A percentile compares a stretch with the other conserved stretches of the same genome.
phyloP scores from a whole-genome alignment of 345 rosid genomes.

The Euphorbia tirucalli region DNA sequence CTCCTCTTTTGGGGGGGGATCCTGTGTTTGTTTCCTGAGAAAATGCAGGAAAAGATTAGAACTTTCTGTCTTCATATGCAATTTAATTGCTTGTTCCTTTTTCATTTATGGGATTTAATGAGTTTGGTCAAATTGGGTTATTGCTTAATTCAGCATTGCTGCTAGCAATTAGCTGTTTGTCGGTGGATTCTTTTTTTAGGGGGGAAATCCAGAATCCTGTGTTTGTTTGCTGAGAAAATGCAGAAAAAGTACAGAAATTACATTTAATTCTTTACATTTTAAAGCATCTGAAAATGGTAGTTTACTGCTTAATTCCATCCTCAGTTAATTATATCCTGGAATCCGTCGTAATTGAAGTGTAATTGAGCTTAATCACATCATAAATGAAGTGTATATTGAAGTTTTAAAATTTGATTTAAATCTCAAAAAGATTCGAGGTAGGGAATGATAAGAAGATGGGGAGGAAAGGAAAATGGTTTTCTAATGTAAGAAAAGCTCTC shows the following conservation, averaged over 20 bases:
- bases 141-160: conserved; percentile 11
- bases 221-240: conserved; percentile 12
- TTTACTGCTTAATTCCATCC: not conserved
- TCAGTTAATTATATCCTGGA: no score
- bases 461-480: conserved; percentile 87
- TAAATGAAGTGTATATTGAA: no score
- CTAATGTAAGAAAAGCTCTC: conserved; percentile 78
- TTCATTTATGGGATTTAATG: not conserved
- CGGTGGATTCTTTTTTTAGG: conserved; percentile 8
- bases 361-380: no score
- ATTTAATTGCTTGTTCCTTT: not conserved
- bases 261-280: not conserved
- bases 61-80: not conserved
- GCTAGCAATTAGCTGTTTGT: conserved; percentile 9
- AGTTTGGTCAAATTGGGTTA: not conserved
- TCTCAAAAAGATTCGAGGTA: conserved; percentile 9
- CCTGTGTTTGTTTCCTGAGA: no score
- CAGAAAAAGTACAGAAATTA: not conserved
- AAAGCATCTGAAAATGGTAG: not conserved
- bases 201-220: no score
- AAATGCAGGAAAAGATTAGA: no score
- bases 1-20: no score
- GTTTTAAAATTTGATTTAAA: conserved; percentile 12
- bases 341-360: no score
- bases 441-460: conserved; percentile 73